Evolutionary conservation across 805 yeast species (phyloP).

Genomic region (Ogataea nakhonphanomensis): DNA sequence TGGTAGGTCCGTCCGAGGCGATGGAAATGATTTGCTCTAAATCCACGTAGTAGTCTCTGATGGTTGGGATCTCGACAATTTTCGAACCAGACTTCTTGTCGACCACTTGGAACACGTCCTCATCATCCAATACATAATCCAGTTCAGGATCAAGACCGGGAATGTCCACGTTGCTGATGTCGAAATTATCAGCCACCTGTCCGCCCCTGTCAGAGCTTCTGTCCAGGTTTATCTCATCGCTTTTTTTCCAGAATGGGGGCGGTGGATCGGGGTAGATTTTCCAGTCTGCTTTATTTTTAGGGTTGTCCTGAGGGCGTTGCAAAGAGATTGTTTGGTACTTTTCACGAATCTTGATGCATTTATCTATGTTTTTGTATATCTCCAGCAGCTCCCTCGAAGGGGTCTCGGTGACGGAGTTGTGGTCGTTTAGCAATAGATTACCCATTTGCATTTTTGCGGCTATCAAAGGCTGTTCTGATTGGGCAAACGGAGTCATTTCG

Average conservation of each 20-base stretch:
- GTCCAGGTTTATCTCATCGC: constrained; percentile 17
- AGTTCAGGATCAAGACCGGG: constrained; percentile 46
- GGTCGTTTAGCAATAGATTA: constrained; percentile 44
- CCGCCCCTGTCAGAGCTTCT: constrained; percentile 27
- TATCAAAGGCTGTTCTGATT: constrained; percentile 2
- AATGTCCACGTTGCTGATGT: constrained; percentile 51
- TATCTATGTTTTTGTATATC: constrained; percentile 56
- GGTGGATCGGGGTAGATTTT: constrained; percentile 90
- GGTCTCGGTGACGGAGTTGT: constrained; percentile 46
- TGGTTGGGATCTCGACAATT: constrained; percentile 70
- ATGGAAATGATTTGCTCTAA: constrained; percentile 67
- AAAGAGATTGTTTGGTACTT: constrained; percentile 68
- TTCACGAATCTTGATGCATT: constrained; percentile 69
- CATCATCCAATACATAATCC: constrained; percentile 47
- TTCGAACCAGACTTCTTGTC: constrained; percentile 29
- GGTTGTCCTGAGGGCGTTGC: constrained; percentile 76
- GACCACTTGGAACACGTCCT: constrained; percentile 61
- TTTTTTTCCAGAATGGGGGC: constrained; percentile 74
- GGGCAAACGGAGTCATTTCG: constrained; percentile 19
- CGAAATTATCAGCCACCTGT: constrained; percentile 49
- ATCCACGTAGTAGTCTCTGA: constrained; percentile 83
- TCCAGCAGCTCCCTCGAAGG: constrained; percentile 69
- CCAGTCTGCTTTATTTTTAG: constrained; percentile 78
- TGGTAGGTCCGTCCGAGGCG: constrained; percentile 93
- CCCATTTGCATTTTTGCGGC: constrained; percentile 41